These are phyloP conservation scores for Bauhinia variegata DNA, from an alignment of 306 rosid genomes.

Conservation along the genomic window DNA sequence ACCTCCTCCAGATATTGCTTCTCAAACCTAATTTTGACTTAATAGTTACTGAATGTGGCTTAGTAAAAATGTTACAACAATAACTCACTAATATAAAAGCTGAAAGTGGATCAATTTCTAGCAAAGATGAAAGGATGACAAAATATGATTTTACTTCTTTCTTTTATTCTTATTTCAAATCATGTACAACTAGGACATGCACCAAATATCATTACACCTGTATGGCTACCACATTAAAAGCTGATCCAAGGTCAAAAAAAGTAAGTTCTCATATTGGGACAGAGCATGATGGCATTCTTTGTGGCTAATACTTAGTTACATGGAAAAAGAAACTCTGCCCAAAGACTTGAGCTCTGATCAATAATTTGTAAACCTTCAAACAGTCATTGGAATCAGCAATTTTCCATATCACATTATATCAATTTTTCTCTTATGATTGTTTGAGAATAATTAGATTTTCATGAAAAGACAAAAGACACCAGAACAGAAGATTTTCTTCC, in stretches of 20 bases:
- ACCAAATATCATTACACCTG: conserved; percentile 56
- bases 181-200: conserved; percentile 6
- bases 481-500: conserved; percentile 11
- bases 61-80: conserved; percentile 9
- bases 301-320: not conserved
- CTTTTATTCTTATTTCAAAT: conserved; percentile 34
- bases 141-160: not conserved
- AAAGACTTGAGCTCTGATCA: not conserved
- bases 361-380: conserved; percentile 2
- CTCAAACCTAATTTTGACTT: conserved; percentile 66
- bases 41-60: conserved; percentile 25
- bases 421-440: not conserved
- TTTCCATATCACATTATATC: not conserved
- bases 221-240: conserved; percentile 6
- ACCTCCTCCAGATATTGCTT: conserved; percentile 82
- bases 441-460: conserved; percentile 12
- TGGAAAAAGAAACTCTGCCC: conserved; percentile 1
- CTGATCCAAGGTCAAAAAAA: not conserved
- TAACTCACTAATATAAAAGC: not conserved
- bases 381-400: not conserved
- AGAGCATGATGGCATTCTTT: too few relatives aligned
- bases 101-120: not conserved
- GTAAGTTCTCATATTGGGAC: not conserved
- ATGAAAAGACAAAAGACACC: conserved; percentile 17
- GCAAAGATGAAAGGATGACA: conserved; percentile 17